Percentiles rank a stretch among this genome's conserved stretches.
These are phyloP conservation scores for Cutaneotrichosporon arboriforme DNA, from an alignment of 1,284 basidiomycete species.

Conservation along the genomic window DNA sequence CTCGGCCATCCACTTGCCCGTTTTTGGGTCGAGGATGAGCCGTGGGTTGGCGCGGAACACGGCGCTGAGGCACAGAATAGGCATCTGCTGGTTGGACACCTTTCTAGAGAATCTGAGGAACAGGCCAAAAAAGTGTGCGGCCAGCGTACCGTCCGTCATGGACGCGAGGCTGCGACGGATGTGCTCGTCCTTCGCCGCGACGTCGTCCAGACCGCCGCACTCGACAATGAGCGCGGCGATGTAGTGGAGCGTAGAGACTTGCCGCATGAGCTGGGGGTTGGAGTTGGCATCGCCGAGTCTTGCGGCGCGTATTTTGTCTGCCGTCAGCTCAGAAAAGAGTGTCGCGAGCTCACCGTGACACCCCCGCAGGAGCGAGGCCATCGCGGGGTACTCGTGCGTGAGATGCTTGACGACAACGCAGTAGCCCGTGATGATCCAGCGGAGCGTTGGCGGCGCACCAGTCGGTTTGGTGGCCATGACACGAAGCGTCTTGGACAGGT, in stretches of 20 bases:
- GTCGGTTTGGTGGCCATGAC: conserved; percentile 78
- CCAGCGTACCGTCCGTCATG: conserved; percentile 51
- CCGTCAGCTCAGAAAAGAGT: not conserved
- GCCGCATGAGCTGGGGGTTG: not conserved
- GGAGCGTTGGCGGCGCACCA: conserved; percentile 68
- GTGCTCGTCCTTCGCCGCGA: conserved; percentile 60
- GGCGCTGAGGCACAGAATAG: conserved; percentile 72
- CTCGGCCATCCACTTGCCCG: conserved; percentile 78
- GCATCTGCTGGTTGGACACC: conserved; percentile 18
- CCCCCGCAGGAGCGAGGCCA: conserved; percentile 72
- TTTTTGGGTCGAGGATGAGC: conserved; percentile 71
- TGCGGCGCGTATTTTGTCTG: conserved; percentile 9
- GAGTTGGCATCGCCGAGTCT: not conserved
- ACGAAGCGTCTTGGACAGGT: conserved; percentile 71
- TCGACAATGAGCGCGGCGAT: conserved; percentile 81
- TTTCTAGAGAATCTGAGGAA: conserved; percentile 53
- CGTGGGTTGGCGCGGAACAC: conserved; percentile 87
- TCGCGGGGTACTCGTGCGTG: conserved; percentile 73
- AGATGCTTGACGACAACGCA: conserved; percentile 76
- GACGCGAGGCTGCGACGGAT: conserved; percentile 33
- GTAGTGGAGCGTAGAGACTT: conserved; percentile 59
- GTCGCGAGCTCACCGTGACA: conserved; percentile 60
- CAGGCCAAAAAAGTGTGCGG: conserved; percentile 71
- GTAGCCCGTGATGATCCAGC: conserved; percentile 86
- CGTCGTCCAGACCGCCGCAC: conserved; percentile 75